Conservation (phyloP, 2,329 filamentous ascomycete species). For the Xylariaceae sp. region DNA sequence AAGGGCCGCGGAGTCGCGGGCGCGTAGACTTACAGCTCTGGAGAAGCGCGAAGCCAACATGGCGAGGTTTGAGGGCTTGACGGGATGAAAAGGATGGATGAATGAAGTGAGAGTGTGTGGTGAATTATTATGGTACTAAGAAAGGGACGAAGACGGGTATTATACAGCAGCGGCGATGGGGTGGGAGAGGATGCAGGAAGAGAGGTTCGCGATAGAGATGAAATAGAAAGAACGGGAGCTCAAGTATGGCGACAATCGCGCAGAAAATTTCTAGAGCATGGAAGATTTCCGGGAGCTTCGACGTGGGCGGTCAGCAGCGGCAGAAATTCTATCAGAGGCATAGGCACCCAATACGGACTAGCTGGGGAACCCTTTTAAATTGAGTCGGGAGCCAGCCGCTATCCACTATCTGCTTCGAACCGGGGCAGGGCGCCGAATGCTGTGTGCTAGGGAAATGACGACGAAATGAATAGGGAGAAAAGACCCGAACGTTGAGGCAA, state of each 20-base stretch:
- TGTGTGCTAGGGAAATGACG: too few relatives aligned
- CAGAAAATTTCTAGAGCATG: constrained; percentile 25
- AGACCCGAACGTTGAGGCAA: too few relatives aligned
- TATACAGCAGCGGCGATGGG: constrained; percentile 30
- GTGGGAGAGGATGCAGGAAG: constrained; percentile 33
- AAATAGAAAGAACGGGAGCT: constrained; percentile 15
- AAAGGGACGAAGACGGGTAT: constrained; percentile 33
- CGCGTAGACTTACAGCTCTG: constrained; percentile 64
- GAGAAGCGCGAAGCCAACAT: constrained; percentile 73
- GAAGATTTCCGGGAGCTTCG: constrained; percentile 32
- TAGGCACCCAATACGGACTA: too few relatives aligned
- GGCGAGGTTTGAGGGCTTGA: constrained; percentile 38
- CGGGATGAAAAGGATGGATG: constrained; percentile 30
- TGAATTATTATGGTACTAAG: constrained; percentile 31
- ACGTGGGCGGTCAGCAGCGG: constrained; percentile 25
- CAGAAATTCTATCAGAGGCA: constrained; percentile 13
- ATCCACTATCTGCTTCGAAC: too few relatives aligned
- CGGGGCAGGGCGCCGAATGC: too few relatives aligned
- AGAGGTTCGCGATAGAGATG: constrained; percentile 21
- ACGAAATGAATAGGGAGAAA: too few relatives aligned
- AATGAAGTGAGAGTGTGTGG: constrained; percentile 27
- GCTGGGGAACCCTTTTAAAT: too few relatives aligned
- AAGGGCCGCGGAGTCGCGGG: neutral
- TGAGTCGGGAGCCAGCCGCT: too few relatives aligned
- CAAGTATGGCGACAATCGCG: constrained; percentile 24